phyloP scores from a whole-genome alignment of 2,329 filamentous ascomycete species.

The Diaporthe sp. region DNA sequence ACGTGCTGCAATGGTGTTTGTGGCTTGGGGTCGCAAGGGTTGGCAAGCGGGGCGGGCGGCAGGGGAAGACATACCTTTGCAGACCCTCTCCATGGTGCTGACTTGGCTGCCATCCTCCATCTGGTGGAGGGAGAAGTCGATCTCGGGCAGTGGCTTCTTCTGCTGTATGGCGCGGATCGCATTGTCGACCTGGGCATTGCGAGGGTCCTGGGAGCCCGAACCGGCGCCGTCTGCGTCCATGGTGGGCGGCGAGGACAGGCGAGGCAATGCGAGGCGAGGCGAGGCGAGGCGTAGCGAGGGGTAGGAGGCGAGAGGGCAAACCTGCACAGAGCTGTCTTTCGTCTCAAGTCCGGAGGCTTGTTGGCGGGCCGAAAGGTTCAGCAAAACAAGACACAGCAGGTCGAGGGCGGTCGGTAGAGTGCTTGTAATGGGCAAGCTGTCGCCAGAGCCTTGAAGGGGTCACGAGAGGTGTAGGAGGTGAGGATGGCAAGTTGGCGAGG shows the following conservation, averaged over 20 bases:
- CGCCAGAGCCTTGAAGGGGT: slow-evolving; percentile 31
- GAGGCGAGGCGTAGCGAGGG: slow-evolving; percentile 22
- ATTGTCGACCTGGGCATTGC: slow-evolving; percentile 80
- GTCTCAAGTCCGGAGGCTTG: slow-evolving; percentile 7
- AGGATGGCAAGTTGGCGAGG: slow-evolving; percentile 38
- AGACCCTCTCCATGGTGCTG: slow-evolving; percentile 94
- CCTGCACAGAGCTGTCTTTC: slow-evolving; percentile 10
- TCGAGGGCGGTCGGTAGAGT: not conserved
- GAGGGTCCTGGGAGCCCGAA: slow-evolving; percentile 55
- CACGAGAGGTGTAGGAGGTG: slow-evolving; percentile 27
- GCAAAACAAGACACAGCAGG: not conserved
- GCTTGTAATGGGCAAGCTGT: slow-evolving; percentile 3
- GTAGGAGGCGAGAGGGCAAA: slow-evolving; percentile 14
- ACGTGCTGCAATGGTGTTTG: slow-evolving; percentile 9
- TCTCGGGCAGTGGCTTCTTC: slow-evolving; percentile 96
- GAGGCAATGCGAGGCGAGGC: not conserved
- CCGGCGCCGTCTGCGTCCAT: slow-evolving; percentile 61
- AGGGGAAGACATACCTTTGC: slow-evolving; percentile 80
- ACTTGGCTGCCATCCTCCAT: slow-evolving; percentile 98
- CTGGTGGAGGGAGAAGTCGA: slow-evolving; percentile 97
- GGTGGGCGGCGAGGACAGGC: slow-evolving; percentile 40
- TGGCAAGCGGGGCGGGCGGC: slow-evolving; percentile 33
- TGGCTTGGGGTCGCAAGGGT: slow-evolving; percentile 33
- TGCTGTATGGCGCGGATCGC: slow-evolving; percentile 91
- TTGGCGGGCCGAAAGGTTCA: not conserved